Conservation (phyloP, 805 yeast genomes). For the Teunomyces tritomae region DNA sequence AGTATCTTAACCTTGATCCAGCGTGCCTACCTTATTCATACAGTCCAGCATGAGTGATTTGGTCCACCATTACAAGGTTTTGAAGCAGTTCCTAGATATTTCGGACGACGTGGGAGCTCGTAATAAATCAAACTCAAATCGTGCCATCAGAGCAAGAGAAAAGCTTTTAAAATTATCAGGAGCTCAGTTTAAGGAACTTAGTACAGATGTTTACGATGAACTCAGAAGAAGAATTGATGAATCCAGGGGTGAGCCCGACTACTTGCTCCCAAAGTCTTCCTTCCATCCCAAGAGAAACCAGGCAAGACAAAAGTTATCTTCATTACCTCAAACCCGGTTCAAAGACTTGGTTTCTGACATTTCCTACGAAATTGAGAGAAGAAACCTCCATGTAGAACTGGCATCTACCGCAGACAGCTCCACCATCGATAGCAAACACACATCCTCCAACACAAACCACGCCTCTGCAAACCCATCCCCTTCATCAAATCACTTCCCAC, state of each 20-base stretch:
- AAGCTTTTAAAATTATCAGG: conserved; percentile 77
- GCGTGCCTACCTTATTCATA: neutral
- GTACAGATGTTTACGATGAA: conserved; percentile 95
- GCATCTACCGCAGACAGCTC: conserved; percentile 2
- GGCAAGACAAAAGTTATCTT: conserved; percentile 88
- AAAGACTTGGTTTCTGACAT: conserved; percentile 90
- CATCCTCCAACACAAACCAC: neutral
- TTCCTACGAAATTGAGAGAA: conserved; percentile 77
- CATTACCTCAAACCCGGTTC: conserved; percentile 77
- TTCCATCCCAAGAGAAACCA: conserved; percentile 95
- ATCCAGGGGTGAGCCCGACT: conserved; percentile 55
- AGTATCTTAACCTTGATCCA: neutral
- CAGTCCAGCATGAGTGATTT: conserved; percentile 22
- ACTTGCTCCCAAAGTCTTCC: conserved; percentile 62
- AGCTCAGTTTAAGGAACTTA: conserved; percentile 82
- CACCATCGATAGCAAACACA: neutral
- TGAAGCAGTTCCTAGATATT: conserved; percentile 49
- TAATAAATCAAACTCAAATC: conserved; percentile 40
- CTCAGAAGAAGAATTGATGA: conserved; percentile 72
- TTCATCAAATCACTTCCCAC: neutral
- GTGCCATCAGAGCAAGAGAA: conserved; percentile 82
- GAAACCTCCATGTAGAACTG: conserved; percentile 49
- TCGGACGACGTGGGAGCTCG: conserved; percentile 46
- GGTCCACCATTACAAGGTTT: conserved; percentile 46
- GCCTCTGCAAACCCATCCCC: neutral